Evolutionary conservation across 352 stramenopile genomes (phyloP), one percentile per base, ranked within the genome.

Genomic region (Pythium phragmiticola): DNA sequence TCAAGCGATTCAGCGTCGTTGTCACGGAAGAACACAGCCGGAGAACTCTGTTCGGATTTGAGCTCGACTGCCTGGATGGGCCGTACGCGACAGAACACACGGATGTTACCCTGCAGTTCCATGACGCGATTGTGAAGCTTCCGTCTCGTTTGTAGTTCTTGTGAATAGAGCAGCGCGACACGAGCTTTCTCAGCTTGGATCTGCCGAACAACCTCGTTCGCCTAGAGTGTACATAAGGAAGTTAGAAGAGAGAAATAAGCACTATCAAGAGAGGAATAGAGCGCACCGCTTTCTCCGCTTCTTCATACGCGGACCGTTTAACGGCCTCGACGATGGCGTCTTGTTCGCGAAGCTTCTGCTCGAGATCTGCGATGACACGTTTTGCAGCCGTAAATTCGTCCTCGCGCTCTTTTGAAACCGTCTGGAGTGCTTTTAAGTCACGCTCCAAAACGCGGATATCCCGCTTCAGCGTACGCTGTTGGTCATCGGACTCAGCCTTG

Each of bases 51-150:
- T 8, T 91, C 84, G 14, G 72, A 89, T 48, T 89, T 89, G 12
- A 90, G 54, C 54, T 94, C 85, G 12, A 90, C 73, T 2, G 77
- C 73, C 51, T 90, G 77, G 56, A 96, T 87, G 1, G 93, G 94
- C 16, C 94, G 84, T 0, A 97, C 86, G 28, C 92, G 84, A 59
- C 89, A 97, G 56, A 98, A 97, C 3, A 98, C 92, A 34, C 91
- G 85, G 41, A 98, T 98, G 46, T 98, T 98, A 12, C 92, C 93
- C 54, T 96, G 87, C 3, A 98, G 70, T 57, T 98, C 91, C 74
- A 97, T 94, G 2, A 98, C 63, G 33, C 84, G 75, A 49, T 97
- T 96, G 67, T 97, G 89, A 11, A 97, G 75, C 46, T 93, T 89
- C 13, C 86, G 78, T 28, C 89, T 74, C 9, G 80, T 73, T 65